Percentiles rank a stretch among this genome's conserved stretches.
Conservation (phyloP, 148 eudicot genomes). For the Chenopodium album region DNA sequence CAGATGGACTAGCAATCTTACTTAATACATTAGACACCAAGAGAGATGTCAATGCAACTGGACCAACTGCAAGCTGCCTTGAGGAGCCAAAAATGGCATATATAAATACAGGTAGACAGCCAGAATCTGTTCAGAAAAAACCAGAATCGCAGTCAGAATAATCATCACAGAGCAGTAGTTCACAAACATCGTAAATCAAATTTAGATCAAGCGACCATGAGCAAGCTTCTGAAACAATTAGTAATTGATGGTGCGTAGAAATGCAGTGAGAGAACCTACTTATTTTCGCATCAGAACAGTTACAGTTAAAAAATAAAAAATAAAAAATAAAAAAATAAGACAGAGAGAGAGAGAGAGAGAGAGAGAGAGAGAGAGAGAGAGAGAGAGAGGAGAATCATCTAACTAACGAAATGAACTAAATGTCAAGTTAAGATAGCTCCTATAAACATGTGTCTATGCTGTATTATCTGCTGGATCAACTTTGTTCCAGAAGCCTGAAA, state of each 20-base stretch:
- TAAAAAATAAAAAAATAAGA: too few species aligned
- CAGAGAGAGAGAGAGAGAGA: too few species aligned
- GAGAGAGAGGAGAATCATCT: not conserved
- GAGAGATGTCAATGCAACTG: slow-evolving; percentile 95
- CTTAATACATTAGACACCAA: slow-evolving; percentile 84
- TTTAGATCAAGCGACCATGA: not conserved
- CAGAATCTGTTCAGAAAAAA: slow-evolving; percentile 65
- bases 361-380: too few species aligned
- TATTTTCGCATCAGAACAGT: not conserved
- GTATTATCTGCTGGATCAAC: not conserved
- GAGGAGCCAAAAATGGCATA: slow-evolving; percentile 97
- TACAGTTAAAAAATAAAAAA: too few species aligned
- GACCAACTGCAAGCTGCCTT: slow-evolving; percentile 98
- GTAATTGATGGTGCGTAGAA: not conserved
- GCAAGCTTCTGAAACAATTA: not conserved
- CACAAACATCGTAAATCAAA: slow-evolving; percentile 1
- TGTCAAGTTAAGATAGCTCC: not conserved
- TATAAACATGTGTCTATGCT: not conserved
- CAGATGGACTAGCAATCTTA: slow-evolving; percentile 68
- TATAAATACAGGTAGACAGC: slow-evolving; percentile 84
- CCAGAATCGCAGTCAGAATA: slow-evolving; percentile 18
- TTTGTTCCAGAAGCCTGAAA: too few species aligned
- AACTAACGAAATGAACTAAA: not conserved
- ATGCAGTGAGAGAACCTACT: not conserved
- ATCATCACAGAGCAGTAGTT: not conserved